These are phyloP conservation scores for Venturia effusa DNA, from an alignment of 2,329 filamentous ascomycete genomes.

Conservation along the genomic window DNA sequence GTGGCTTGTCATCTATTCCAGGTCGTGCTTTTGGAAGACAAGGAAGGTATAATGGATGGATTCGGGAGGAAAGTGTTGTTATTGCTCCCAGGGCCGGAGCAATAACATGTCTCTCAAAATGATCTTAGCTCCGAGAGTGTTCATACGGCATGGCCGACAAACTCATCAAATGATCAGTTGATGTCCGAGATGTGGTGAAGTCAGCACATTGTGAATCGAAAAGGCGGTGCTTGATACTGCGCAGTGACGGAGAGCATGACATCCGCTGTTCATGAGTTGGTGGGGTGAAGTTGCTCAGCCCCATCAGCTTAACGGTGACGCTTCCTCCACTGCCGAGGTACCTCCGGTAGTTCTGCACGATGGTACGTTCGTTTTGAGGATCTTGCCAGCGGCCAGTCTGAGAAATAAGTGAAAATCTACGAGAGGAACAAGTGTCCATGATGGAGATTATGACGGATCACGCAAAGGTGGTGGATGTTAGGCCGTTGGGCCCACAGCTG, in stretches of 20 bases:
- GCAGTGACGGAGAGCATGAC: neutral
- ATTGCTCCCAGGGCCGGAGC: no score
- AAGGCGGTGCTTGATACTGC: neutral
- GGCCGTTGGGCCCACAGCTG: neutral
- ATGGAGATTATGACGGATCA: neutral
- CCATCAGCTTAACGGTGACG: neutral
- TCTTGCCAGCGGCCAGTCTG: neutral
- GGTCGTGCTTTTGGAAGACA: no score
- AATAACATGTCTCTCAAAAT: neutral
- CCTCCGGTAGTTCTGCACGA: neutral
- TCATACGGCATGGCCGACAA: neutral
- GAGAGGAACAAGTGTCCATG: neutral
- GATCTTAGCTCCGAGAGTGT: neutral
- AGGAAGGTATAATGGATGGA: no score
- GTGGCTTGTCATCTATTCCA: no score
- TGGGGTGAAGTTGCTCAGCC: neutral
- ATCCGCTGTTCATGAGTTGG: neutral
- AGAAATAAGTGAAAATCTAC: neutral
- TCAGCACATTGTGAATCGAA: neutral
- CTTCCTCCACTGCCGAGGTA: neutral
- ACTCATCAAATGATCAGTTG: neutral
- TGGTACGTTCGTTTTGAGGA: neutral
- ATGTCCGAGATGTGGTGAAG: neutral
- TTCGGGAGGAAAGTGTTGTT: no score
- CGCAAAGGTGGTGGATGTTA: neutral